phyloP scores from a whole-genome alignment of 345 rosid species.

The Camelina neglecta region DNA sequence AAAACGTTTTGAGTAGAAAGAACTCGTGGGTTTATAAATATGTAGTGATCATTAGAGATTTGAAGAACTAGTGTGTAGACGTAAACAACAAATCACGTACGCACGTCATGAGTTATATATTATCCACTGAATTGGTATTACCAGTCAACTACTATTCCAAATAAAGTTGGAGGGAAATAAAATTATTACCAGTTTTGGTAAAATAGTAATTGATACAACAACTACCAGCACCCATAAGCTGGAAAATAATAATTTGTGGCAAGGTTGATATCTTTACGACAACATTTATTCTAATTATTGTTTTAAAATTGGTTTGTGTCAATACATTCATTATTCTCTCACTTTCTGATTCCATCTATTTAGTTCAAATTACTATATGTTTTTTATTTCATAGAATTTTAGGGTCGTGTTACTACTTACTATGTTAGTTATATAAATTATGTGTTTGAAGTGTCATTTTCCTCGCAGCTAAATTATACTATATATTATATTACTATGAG shows the following conservation, averaged over 20 bases:
- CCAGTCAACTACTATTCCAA: not conserved
- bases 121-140: constrained; percentile 11
- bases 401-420: not conserved
- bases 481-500: not conserved
- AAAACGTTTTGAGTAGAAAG: constrained; percentile 2
- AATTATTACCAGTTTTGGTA: not conserved
- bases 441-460: not conserved
- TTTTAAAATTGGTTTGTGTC: not conserved
- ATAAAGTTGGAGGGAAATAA: not conserved
- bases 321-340: not conserved
- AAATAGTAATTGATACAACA: constrained; percentile 1
- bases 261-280: constrained; percentile 8
- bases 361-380: not conserved
- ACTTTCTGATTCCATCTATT: not conserved
- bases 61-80: constrained; percentile 24
- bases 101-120: constrained; percentile 27
- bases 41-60: constrained; percentile 8
- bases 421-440: not conserved
- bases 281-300: not conserved
- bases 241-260: not conserved
- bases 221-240: constrained; percentile 7
- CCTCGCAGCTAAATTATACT: not conserved
- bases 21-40: not conserved
- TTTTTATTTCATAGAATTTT: not conserved
- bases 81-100: constrained; percentile 4